Evolutionary conservation across 306 rosid genomes (phyloP), one percentile per base, ranked within the genome.

Genomic region (Senna siamea): DNA sequence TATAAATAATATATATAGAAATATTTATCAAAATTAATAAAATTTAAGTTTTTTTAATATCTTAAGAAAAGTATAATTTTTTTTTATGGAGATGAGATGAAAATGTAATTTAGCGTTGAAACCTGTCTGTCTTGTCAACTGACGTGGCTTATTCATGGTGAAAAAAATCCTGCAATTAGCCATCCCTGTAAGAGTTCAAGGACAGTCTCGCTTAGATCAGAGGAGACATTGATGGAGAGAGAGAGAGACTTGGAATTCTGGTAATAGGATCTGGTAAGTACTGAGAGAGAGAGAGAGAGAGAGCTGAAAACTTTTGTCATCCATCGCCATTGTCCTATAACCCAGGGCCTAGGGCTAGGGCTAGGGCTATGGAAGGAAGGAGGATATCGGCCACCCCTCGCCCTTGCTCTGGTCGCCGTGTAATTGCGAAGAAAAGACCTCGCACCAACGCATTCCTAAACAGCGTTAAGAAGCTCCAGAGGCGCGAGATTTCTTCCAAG

Each of bases 401-500:
- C 28, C 89, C 91, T 56, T 85, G 85, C 60, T 79, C 72, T 23
- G 85, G 83, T 44, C 85, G 98, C 79, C 84, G 98, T 18, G 78
- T 92, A 15, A 61, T 85, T 26, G 98, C 98, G n/a, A 84, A 87
- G 87, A 92, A 84, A 37, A 75, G 92, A 38, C 85, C 80, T 3
- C 74, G 85, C 48, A 63, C 51, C 12, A 86, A 80, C 6, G 89
- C 84, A 52, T 86, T 81, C 43, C 78, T 77, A 46, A 81, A 52
- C 75, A 78, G 90, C 75, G 87, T 92, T 15, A 90, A 84, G 85
- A 90, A 88, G 87, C 96, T 92, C 15, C 96, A 88, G 67, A 44
- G 82, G n/a, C 94, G 98, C 7, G 94, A 92, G 87, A 85, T 92
- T 69, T 78, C 84, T 66, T 85, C 98, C 9, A 92, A 84, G 73